Base-by-base conservation (phyloP, 306 rosid genomes). In the Castanospermum australe region DNA sequence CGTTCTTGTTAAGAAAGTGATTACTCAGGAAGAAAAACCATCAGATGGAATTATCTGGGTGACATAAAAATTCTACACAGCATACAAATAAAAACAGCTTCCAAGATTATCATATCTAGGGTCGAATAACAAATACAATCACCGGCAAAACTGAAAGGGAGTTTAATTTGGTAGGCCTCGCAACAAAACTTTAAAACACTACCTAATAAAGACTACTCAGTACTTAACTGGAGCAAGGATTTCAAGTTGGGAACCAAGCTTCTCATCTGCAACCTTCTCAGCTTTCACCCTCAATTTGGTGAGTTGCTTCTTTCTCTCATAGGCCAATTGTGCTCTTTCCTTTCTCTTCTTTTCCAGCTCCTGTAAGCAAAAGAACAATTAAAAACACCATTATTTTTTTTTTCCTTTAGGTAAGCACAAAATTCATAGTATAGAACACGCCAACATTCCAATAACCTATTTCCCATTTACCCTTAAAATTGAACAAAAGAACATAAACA, bases 301-400 rank as follows among this genome's bases (percentile, higher is more conserved):
- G 18, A 90, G 88, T 24, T 79, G 91, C 84, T 86, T 90, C 89
- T 85, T 90, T 78, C 86, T 86, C 76, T 90, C 92, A n/a, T 86
- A 88, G 13, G 44, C 62, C 72, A 85, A 13, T 24, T 73, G 81
- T n/a, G 91, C 42, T 18, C 73, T 85, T 50, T 90, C 89, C 63
- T 90, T 90, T 38, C 95, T 83, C 95, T 90, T 90, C 79, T 85
- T 79, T 55, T 90, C 95, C 14, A 90, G 81, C 39, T 88, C 91
- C 91, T 88, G 88, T 35, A 22, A 38, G 0, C 25, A 9, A 50
- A 17, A 73, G 20, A 65, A 28, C 44, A 52, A 30, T 50, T 17
- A 61, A 60, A 45, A 56, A 33, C 8, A 17, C 15, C 66, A 22
- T 2, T 51, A 8, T 13, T 33, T 57, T 45, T 11, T 28, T 17